Conservation (phyloP, 2,329 filamentous ascomycete species). For the Stagonosporopsis rhizophila region DNA sequence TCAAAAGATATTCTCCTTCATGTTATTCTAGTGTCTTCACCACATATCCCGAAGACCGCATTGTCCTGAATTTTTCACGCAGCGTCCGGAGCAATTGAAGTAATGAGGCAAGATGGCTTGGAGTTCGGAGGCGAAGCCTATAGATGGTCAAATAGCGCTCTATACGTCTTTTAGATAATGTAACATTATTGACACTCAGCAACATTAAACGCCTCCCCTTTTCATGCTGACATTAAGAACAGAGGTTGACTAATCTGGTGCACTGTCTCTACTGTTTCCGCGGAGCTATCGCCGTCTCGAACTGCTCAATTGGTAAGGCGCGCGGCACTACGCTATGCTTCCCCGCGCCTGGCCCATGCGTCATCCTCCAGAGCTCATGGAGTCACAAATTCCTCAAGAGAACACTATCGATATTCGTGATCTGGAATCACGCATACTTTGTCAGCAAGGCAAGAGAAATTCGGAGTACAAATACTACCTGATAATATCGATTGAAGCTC, state of each 20-base stretch:
- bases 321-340: constrained; percentile 8
- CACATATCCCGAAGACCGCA: constrained; percentile 7
- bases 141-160: constrained; percentile 19
- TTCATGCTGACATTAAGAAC: not conserved
- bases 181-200: constrained; percentile 12
- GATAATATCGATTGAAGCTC: constrained; percentile 8
- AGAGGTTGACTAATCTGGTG: constrained; percentile 1
- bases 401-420: not conserved
- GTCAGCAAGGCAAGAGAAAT: constrained; percentile 3
- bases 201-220: not conserved
- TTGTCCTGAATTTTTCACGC: constrained; percentile 8
- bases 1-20: constrained; percentile 10
- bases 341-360: constrained; percentile 14
- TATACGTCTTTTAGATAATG: constrained; percentile 14
- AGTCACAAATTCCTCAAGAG: constrained; percentile 5
- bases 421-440: constrained; percentile 1
- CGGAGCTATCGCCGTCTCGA: constrained; percentile 8
- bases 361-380: constrained; percentile 7
- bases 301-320: constrained; percentile 6
- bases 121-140: constrained; percentile 19
- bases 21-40: constrained; percentile 16
- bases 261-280: constrained; percentile 2
- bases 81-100: constrained; percentile 20
- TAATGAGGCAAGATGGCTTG: constrained; percentile 25
- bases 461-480: constrained; percentile 13